Conservation (phyloP, 164 flowering plant species). For the Magnolia sinica region DNA sequence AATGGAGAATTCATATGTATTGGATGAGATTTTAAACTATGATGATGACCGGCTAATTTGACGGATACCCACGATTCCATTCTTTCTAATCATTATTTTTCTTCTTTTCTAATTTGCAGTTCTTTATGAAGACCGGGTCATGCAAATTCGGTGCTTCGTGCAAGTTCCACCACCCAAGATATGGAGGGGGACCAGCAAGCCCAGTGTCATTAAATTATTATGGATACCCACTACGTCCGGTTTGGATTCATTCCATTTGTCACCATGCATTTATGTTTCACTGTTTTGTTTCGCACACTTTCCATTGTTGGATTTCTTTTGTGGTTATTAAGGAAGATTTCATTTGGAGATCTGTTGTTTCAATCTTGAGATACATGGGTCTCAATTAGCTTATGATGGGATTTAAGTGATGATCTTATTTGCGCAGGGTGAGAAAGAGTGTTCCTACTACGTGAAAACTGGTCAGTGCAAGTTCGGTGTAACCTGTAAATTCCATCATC, state of each 20-base stretch:
- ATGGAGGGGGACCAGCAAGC: conserved; percentile 50
- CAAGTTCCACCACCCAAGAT: conserved; percentile 91
- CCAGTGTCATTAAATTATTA: conserved; percentile 56
- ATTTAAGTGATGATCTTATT: not conserved
- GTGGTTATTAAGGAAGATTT: not conserved
- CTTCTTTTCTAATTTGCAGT: conserved; percentile 42
- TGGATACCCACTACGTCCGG: conserved; percentile 93
- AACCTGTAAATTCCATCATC: conserved; percentile 96
- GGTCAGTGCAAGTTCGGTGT: conserved; percentile 91
- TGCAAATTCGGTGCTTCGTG: conserved; percentile 94
- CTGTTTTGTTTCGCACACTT: not conserved
- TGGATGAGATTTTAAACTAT: not conserved
- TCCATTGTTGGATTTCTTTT: not conserved
- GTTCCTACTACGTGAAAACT: conserved; percentile 81
- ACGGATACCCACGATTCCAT: not conserved
- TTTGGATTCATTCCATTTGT: conserved; percentile 26
- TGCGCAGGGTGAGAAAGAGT: conserved; percentile 87
- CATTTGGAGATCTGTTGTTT: not conserved
- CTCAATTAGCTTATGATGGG: not conserved
- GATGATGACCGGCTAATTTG: no score
- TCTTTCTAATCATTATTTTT: conserved; percentile 1
- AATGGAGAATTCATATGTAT: not conserved
- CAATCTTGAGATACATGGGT: not conserved
- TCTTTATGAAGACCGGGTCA: conserved; percentile 78
- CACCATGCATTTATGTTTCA: not conserved